Evolutionary conservation across 345 rosid genomes (phyloP), one percentile per base, ranked within the genome.

Genomic region (Corymbia maculata): DNA sequence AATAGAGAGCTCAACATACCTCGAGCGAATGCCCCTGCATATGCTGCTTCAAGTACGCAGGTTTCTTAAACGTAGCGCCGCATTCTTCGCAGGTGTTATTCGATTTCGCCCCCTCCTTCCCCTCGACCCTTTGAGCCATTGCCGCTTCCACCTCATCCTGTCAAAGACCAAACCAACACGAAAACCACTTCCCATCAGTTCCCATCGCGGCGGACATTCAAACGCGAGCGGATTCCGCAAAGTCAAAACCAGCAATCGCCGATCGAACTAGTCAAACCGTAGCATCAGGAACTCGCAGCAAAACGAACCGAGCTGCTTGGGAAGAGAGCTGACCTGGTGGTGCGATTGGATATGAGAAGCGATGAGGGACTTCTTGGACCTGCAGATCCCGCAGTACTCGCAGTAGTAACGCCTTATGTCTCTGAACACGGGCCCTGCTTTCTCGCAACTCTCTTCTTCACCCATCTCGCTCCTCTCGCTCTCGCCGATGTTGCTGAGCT

Each of bases 31-130:
- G 99, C 55, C 98, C 93, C 87, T 91, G 97, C 96, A 94, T 91
- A 88, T 98, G 99, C 70, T 97, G 98, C 89, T 91, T 94, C 91
- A 98, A 92, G 88, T 97, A 91, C 61, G 99, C 97, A 28, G 97
- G 97, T 89, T 97, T 98, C 87, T 90, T 97, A 80, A 98, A 98
- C 79, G 91, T 88, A 53, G 94, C 95, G 75, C 97, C 98, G 59
- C 99, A 97, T 75, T 94, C 93, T 10, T 91, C 80, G 68, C 98
- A 98, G 53, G 91, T 90, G 87, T 93, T 93, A 53, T 92, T 93
- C 51, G 88, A 53, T 16, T 87, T 87, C 7, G 30, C 88, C 10
- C n/a, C 91, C 88, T 86, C 93, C 53, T 53, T 88, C 85, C 59
- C 92, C 52, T 85, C 94, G 44, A 59, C 86, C 13, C 16, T 61